Percentiles rank a stretch among this genome's conserved stretches.
These are phyloP conservation scores for Neostapfia colusana DNA, from an alignment of 176 grass and related monocot species.

Conservation along the genomic window DNA sequence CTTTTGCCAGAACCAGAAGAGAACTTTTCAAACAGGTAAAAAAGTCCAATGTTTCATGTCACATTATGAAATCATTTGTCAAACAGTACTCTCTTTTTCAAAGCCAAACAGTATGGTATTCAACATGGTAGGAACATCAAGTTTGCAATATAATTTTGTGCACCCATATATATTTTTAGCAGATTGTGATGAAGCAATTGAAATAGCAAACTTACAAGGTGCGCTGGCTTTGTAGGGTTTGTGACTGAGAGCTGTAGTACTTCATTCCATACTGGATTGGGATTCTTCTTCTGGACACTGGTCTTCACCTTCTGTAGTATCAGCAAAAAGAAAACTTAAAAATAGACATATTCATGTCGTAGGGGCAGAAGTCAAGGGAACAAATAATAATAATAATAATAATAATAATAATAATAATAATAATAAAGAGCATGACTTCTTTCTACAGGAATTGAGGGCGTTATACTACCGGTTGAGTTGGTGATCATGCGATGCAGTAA, in stretches of 20 bases:
- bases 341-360: background rate
- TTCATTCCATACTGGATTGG: conserved; percentile 85
- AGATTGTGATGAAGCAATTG: conserved; percentile 7
- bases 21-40: too few relatives aligned
- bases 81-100: too few relatives aligned
- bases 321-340: conserved; percentile 29
- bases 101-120: background rate
- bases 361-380: background rate
- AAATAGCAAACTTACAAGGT: conserved; percentile 62
- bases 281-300: conserved; percentile 74
- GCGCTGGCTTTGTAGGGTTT: conserved; percentile 51
- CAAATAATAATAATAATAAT: too few relatives aligned
- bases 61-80: background rate
- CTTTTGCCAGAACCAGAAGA: background rate
- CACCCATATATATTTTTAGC: background rate
- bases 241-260: conserved; percentile 62
- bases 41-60: background rate
- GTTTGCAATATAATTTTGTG: background rate
- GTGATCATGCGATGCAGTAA: conserved; percentile 8
- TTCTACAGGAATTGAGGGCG: background rate
- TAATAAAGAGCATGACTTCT: too few relatives aligned
- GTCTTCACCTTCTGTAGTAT: conserved; percentile 69
- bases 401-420: too few relatives aligned
- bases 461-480: conserved; percentile 1
- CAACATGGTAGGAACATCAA: background rate